phyloP scores from a whole-genome alignment of 1,284 basidiomycete species.

The Cystobasidium slooffiae region DNA sequence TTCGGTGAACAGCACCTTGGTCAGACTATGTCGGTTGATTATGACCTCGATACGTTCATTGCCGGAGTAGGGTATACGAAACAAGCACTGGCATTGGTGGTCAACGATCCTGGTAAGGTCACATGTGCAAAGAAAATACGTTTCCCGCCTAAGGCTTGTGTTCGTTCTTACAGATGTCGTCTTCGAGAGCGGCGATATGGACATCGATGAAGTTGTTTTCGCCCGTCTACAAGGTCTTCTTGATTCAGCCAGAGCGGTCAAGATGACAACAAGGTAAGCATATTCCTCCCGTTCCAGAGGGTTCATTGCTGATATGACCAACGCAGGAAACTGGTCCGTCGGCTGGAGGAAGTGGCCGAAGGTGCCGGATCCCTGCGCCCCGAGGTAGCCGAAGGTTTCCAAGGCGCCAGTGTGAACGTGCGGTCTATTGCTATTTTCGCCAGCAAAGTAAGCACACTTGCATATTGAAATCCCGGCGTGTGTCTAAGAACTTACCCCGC shows the following conservation, averaged over 20 bases:
- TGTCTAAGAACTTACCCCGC: not conserved
- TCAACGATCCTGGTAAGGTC: conserved; percentile 73
- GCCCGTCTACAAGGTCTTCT: conserved; percentile 78
- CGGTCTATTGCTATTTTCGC: conserved; percentile 79
- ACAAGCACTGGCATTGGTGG: conserved; percentile 72
- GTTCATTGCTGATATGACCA: not conserved
- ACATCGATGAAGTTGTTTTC: conserved; percentile 71
- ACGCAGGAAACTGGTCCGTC: conserved; percentile 79
- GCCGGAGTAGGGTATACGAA: conserved; percentile 85
- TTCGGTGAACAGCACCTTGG: conserved; percentile 86
- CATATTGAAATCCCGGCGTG: not conserved
- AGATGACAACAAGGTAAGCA: conserved; percentile 74
- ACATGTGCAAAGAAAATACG: conserved; percentile 24
- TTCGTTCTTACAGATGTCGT: conserved; percentile 64
- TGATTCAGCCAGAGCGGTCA: conserved; percentile 77
- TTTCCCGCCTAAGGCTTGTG: not conserved
- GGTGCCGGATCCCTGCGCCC: conserved; percentile 72
- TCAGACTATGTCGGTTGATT: conserved; percentile 76
- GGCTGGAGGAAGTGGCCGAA: conserved; percentile 76
- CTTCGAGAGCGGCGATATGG: conserved; percentile 68
- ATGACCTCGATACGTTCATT: conserved; percentile 87
- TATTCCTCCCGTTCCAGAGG: too few species aligned
- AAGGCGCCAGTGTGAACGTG: conserved; percentile 70
- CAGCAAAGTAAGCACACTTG: conserved; percentile 67
- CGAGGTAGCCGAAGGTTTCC: conserved; percentile 71